These are phyloP conservation scores for Nicotiana attenuata DNA, from an alignment of 257 asterid species.

Conservation along the genomic window DNA sequence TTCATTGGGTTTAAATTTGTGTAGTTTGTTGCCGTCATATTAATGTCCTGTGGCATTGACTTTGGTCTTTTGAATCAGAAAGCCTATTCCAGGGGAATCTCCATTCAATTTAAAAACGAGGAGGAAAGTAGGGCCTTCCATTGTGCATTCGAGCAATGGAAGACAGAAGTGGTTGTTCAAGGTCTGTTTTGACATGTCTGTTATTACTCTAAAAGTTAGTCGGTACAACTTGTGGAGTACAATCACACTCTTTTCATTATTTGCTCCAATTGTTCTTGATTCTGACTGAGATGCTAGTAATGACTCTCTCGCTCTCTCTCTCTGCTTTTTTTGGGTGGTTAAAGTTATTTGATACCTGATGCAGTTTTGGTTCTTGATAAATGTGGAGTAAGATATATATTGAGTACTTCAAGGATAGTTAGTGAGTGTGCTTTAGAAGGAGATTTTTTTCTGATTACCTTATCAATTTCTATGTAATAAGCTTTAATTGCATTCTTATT, in stretches of 20 bases:
- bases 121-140: constrained; percentile 91
- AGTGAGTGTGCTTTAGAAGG: neutral
- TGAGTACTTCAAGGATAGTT: neutral
- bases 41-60: neutral
- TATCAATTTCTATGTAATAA: neutral
- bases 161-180: constrained; percentile 63
- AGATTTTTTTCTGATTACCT: neutral
- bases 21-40: constrained; percentile 12
- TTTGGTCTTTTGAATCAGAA: constrained; percentile 59
- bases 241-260: neutral
- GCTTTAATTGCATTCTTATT: constrained; percentile 2
- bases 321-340: neutral
- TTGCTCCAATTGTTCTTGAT: neutral
- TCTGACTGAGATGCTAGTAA: neutral
- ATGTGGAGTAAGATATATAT: neutral
- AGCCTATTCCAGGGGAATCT: constrained; percentile 80
- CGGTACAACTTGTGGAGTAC: neutral
- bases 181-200: constrained; percentile 39
- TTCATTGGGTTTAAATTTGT: neutral
- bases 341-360: neutral
- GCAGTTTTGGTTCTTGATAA: neutral
- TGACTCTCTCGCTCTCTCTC: neutral
- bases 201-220: neutral
- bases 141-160: constrained; percentile 93
- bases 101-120: constrained; percentile 81